Conservation (phyloP, 2,329 filamentous ascomycete species). For the Trichophyton equinum region DNA sequence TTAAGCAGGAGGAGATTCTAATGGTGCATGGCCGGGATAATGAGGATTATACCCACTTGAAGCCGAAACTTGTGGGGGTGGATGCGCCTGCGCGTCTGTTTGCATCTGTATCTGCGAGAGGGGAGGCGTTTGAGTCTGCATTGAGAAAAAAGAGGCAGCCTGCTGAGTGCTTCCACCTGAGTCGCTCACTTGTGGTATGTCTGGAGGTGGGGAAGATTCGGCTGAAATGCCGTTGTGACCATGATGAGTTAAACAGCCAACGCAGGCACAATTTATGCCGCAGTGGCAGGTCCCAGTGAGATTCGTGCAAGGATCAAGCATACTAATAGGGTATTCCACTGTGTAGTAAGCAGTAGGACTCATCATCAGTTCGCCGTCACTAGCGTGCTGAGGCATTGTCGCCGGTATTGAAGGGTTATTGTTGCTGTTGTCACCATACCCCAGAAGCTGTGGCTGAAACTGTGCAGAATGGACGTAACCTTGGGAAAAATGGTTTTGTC, state of each 20-base stretch:
- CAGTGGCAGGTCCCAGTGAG: conserved; percentile 41
- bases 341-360: conserved; percentile 32
- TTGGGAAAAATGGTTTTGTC: conserved; percentile 10
- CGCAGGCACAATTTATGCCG: conserved; percentile 40
- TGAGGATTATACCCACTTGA: background rate
- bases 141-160: background rate
- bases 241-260: conserved; percentile 42
- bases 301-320: conserved; percentile 34
- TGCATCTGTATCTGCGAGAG: background rate
- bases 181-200: background rate
- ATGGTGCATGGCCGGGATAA: background rate
- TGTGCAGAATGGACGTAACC: conserved; percentile 7
- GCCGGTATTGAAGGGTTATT: background rate
- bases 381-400: background rate
- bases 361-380: conserved; percentile 23
- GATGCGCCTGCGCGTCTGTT: background rate
- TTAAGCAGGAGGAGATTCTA: background rate
- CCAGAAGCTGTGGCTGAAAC: background rate
- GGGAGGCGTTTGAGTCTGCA: background rate
- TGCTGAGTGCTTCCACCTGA: background rate
- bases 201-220: conserved; percentile 15
- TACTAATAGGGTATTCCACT: conserved; percentile 29
- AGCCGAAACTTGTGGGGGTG: background rate
- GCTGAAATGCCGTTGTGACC: conserved; percentile 37
- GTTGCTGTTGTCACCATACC: background rate